Conservation (phyloP, 1,139 yeast species). For the Blastobotrys capitulatus region DNA sequence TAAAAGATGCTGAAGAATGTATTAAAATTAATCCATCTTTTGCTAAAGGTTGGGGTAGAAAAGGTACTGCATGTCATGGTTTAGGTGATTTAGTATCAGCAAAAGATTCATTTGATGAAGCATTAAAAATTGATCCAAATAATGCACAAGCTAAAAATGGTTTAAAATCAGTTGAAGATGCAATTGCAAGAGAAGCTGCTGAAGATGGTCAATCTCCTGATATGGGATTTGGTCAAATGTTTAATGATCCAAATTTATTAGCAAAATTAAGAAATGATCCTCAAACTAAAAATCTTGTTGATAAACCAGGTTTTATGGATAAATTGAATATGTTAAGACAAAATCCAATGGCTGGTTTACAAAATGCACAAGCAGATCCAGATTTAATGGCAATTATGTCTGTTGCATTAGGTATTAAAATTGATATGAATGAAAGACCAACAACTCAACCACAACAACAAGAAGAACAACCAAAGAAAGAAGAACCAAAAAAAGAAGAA, state of each 20-base stretch:
- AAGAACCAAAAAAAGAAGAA: slow-evolving; percentile 15
- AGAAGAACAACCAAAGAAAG: slow-evolving; percentile 19
- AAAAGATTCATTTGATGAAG: slow-evolving; percentile 65
- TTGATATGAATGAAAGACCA: slow-evolving; percentile 28
- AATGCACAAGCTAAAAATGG: slow-evolving; percentile 91
- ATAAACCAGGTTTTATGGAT: slow-evolving; percentile 77
- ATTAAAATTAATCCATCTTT: slow-evolving; percentile 72
- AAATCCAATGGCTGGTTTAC: slow-evolving; percentile 65
- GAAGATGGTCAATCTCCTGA: slow-evolving; percentile 52
- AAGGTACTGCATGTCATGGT: slow-evolving; percentile 90
- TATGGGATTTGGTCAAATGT: slow-evolving; percentile 70
- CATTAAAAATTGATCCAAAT: slow-evolving; percentile 71
- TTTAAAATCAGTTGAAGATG: slow-evolving; percentile 58
- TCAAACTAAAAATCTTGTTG: slow-evolving; percentile 78
- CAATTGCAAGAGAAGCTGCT: slow-evolving; percentile 39
- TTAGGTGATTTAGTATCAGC: slow-evolving; percentile 59
- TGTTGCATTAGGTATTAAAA: slow-evolving; percentile 74
- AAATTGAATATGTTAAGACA: slow-evolving; percentile 60
- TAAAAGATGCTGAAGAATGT: slow-evolving; percentile 79
- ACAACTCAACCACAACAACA: slow-evolving; percentile 15
- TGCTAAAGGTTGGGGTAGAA: slow-evolving; percentile 94
- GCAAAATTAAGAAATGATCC: slow-evolving; percentile 76
- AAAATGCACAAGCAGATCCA: slow-evolving; percentile 67
- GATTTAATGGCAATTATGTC: slow-evolving; percentile 87
- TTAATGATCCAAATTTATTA: slow-evolving; percentile 75